Evolutionary conservation across 176 grass and related monocot species (phyloP), one percentile per base, ranked within the genome.

Genomic region (Hordeum vulgare): DNA sequence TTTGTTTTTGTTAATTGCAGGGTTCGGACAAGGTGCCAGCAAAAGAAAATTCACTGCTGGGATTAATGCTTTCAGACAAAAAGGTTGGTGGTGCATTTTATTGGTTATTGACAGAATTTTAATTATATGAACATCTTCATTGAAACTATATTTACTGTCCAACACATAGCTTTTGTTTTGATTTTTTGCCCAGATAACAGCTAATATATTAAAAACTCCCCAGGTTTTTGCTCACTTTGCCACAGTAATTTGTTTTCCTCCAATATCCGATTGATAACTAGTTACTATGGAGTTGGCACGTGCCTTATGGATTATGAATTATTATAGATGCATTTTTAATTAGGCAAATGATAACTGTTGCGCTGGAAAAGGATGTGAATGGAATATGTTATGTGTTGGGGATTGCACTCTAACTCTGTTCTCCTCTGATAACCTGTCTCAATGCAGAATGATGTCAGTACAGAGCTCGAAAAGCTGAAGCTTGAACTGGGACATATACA

Each of bases 391-490:
- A 74, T 74, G 7, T 29, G 31, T 28, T 47, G n/a, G 31, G 31
- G 34, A 37, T 77, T 60, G 11, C 75, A 41, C 60, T 27, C 39
- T 72, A 17, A 72, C 12, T 57, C 15, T 58, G 33, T 4, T 70
- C 4, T 47, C 27, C 49, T 40, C 78, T 80, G 17, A 53, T 51
- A 35, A 67, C 61, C 42, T 80, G 20, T 24, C 34, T 20, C 62
- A 20, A 56, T 31, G 62, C 44, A 91, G 89, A 69, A 59, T 60
- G 73, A 90, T 86, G 39, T 88, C 33, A 80, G 77, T 87, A 41
- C 72, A 76, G 88, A 90, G 74, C 86, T 90, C 34, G 86, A 88
- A 69, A 84, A 81, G 77, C 36, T 90, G 31, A 73, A 66, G 47
- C 77, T 78, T 75, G 77, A 90, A 78, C 45, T 90, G 25, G 64